Percentiles rank a stretch among this genome's conserved stretches.
Evolutionary conservation across 805 yeast genomes (phyloP).

Genomic region (Candida mattraensis): DNA sequence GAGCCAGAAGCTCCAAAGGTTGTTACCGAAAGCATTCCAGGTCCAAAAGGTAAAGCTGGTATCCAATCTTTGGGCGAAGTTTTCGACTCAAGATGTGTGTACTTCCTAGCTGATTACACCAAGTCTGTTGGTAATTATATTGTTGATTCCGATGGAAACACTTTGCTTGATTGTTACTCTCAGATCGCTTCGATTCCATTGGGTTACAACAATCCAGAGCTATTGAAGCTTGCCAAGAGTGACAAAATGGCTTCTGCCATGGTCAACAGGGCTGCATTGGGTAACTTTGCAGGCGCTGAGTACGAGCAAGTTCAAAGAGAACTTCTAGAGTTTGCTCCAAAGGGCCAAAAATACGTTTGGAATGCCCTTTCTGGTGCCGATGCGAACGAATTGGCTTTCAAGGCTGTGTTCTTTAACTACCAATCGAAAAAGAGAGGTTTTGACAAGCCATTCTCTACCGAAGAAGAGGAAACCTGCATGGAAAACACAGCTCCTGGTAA

Average conservation of each 20-base stretch:
- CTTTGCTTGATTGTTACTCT: constrained; percentile 70
- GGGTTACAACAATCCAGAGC: constrained; percentile 83
- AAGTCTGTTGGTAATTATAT: constrained; percentile 79
- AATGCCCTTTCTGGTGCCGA: constrained; percentile 82
- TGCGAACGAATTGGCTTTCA: constrained; percentile 86
- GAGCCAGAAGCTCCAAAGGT: constrained; percentile 78
- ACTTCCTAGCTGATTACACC: constrained; percentile 73
- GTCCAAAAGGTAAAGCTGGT: constrained; percentile 62
- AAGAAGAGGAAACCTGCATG: constrained; percentile 77
- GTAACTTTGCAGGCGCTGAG: constrained; percentile 75
- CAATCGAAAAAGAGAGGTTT: constrained; percentile 68
- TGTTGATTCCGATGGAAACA: constrained; percentile 78
- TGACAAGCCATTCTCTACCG: constrained; percentile 55
- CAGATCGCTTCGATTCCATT: constrained; percentile 84
- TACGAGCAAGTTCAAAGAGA: constrained; percentile 51
- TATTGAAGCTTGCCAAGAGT: constrained; percentile 65
- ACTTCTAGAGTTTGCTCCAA: constrained; percentile 73
- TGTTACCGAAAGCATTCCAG: constrained; percentile 64
- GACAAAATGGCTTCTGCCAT: constrained; percentile 71
- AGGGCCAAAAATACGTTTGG: constrained; percentile 75
- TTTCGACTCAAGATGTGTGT: constrained; percentile 70
- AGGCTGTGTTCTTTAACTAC: constrained; percentile 84
- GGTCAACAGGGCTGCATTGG: constrained; percentile 82
- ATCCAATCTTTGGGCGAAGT: constrained; percentile 56
- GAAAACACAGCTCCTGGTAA: constrained; percentile 83